Evolutionary conservation across 352 stramenopile species (phyloP).

Genomic region (Phytophthora pisi): DNA sequence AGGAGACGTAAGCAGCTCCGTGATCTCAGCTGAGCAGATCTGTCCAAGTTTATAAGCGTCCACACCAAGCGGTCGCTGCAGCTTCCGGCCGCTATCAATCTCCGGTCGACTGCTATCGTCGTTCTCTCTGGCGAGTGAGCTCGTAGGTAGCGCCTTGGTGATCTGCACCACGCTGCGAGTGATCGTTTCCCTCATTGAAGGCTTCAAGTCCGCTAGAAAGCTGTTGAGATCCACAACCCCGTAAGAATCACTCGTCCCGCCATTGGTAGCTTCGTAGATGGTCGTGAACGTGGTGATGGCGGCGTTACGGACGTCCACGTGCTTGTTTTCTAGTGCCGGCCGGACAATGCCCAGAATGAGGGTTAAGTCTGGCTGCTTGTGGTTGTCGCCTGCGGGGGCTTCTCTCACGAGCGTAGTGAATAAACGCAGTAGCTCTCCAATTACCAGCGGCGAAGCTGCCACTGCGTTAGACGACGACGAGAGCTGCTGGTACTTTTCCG

Average conservation of each 20-base stretch:
- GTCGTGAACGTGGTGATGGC: constrained; percentile 69
- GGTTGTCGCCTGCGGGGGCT: constrained; percentile 15
- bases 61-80: constrained; percentile 55
- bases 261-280: constrained; percentile 78
- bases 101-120: constrained; percentile 36
- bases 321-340: constrained; percentile 78
- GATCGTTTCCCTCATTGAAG: constrained; percentile 74
- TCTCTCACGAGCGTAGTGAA: constrained; percentile 67
- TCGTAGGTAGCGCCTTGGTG: constrained; percentile 41
- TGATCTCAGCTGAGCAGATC: constrained; percentile 62
- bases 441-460: constrained; percentile 55
- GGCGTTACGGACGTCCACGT: constrained; percentile 79
- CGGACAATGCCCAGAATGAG: constrained; percentile 57
- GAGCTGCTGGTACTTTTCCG: constrained; percentile 60
- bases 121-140: constrained; percentile 13
- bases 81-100: constrained; percentile 54
- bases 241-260: constrained; percentile 37
- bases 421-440: constrained; percentile 68
- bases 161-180: constrained; percentile 77
- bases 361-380: constrained; percentile 37
- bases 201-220: constrained; percentile 69
- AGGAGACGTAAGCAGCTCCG: constrained; percentile 47
- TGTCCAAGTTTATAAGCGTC: constrained; percentile 65
- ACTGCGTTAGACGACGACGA: constrained; percentile 33
- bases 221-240: constrained; percentile 60